Evolutionary conservation across 1,284 basidiomycete genomes (phyloP).

Genomic region (Cryptococcus hybrid): DNA sequence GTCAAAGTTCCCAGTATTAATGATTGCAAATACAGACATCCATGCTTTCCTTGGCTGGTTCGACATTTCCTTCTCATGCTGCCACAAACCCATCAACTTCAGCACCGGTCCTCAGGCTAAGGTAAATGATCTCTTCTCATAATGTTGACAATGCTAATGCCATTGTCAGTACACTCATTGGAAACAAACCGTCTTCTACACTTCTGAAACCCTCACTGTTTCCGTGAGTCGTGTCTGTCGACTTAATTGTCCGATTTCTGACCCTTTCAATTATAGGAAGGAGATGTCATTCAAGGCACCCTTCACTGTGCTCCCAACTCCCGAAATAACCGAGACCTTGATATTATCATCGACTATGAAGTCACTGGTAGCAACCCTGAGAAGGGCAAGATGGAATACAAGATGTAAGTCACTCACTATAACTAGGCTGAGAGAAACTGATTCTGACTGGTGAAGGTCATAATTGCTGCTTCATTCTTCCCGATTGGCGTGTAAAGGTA

Average conservation of each 20-base stretch:
- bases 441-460: conserved; percentile 42
- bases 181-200: conserved; percentile 99
- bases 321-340: conserved; percentile 88
- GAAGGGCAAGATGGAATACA: conserved; percentile 50
- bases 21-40: conserved; percentile 59
- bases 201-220: conserved; percentile 63
- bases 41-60: conserved; percentile 99
- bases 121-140: conserved; percentile 19
- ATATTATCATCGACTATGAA: conserved; percentile 78
- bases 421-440: conserved; percentile 5
- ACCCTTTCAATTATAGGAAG: conserved; percentile 47
- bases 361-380: conserved; percentile 47
- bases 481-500: conserved; percentile 19
- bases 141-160: no score
- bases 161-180: conserved; percentile 75
- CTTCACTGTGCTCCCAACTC: conserved; percentile 80
- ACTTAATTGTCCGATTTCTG: no score
- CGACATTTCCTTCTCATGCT: conserved; percentile 93
- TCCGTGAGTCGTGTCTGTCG: conserved; percentile 35
- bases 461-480: conserved; percentile 17
- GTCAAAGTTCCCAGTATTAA: neutral
- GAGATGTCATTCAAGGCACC: conserved; percentile 68
- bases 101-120: conserved; percentile 94
- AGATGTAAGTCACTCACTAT: conserved; percentile 49
- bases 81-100: conserved; percentile 94